phyloP scores from a whole-genome alignment of 768 basidiomycete genomes.

The Phylloporus arenicola region DNA sequence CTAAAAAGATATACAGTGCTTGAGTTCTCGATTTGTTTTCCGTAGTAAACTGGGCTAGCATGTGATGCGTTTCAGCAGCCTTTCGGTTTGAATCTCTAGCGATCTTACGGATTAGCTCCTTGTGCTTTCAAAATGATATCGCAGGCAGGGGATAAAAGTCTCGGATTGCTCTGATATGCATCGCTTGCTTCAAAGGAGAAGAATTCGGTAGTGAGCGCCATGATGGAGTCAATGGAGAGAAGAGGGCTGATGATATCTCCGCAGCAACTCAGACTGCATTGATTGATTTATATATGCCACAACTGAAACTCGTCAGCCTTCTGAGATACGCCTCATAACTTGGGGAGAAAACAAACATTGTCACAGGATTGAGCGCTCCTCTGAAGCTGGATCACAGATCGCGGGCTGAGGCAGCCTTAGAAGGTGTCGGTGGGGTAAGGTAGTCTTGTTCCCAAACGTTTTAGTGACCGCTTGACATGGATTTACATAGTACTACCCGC shows the following conservation, averaged over 20 bases:
- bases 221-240: neutral
- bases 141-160: slow-evolving; percentile 1
- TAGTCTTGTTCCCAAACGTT: no score
- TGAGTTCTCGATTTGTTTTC: slow-evolving; percentile 17
- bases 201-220: slow-evolving; percentile 21
- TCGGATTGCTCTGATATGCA: slow-evolving; percentile 4
- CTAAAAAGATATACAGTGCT: slow-evolving; percentile 1
- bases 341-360: no score
- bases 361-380: no score
- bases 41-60: slow-evolving; percentile 16
- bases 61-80: neutral
- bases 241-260: neutral
- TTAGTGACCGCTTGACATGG: no score
- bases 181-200: slow-evolving; percentile 16
- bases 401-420: no score
- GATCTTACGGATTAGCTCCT: slow-evolving; percentile 11
- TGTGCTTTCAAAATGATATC: slow-evolving; percentile 5
- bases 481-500: no score
- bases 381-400: no score
- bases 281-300: no score
- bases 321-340: no score
- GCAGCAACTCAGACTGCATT: no score
- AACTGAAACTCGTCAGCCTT: no score
- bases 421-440: no score
- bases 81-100: neutral